phyloP scores from a whole-genome alignment of 2,329 filamentous ascomycete species.

The Juglanconis oblonga region DNA sequence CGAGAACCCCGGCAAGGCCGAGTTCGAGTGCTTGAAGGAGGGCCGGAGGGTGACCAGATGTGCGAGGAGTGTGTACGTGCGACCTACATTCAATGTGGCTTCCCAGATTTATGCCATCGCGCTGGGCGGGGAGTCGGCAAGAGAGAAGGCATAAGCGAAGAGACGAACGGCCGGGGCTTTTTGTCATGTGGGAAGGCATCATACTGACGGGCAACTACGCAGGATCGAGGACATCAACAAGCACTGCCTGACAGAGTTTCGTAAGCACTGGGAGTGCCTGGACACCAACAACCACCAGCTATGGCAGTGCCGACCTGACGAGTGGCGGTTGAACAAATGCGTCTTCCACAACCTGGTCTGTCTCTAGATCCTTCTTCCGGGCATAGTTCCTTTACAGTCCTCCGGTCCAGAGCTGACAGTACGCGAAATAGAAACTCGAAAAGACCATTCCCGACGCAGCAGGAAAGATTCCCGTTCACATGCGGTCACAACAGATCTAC shows the following conservation, averaged over 20 bases:
- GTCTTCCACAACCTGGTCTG: conserved; percentile 93
- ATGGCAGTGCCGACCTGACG: conserved; percentile 86
- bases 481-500: conserved; percentile 63
- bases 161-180: neutral
- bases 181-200: neutral
- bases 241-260: conserved; percentile 87
- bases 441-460: conserved; percentile 77
- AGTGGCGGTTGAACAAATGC: conserved; percentile 91
- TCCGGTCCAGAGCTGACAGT: neutral
- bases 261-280: conserved; percentile 89
- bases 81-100: neutral
- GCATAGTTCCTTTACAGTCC: no score
- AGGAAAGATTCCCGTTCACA: conserved; percentile 69
- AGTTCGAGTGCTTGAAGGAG: conserved; percentile 94
- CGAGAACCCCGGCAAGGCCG: conserved; percentile 84
- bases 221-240: conserved; percentile 96
- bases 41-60: conserved; percentile 95
- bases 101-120: neutral
- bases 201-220: conserved; percentile 18
- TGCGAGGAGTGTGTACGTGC: conserved; percentile 87
- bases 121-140: neutral
- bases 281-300: conserved; percentile 98
- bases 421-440: conserved; percentile 63
- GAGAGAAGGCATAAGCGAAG: neutral
- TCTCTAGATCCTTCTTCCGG: conserved; percentile 20